phyloP scores from a whole-genome alignment of 495 filamentous ascomycete species.

The Penicillium samsonianum region DNA sequence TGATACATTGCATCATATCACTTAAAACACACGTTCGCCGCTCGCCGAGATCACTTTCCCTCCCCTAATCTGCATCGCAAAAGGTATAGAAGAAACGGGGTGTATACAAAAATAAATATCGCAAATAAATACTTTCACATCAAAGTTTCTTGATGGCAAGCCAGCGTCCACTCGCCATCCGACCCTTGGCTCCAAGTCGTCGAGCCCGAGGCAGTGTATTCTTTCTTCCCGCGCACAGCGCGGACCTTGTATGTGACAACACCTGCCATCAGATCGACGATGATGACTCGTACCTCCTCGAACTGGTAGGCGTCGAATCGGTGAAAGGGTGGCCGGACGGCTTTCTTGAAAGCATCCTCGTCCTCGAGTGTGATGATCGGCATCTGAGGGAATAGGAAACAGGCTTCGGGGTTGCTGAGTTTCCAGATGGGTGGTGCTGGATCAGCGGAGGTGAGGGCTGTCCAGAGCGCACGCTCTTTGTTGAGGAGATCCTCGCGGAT shows the following conservation, averaged over 20 bases:
- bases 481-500: slow-evolving; percentile 44
- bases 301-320: slow-evolving; percentile 46
- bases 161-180: slow-evolving; percentile 48
- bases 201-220: slow-evolving; percentile 37
- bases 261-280: slow-evolving; percentile 51
- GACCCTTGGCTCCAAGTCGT: slow-evolving; percentile 49
- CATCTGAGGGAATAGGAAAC: slow-evolving; percentile 43
- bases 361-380: slow-evolving; percentile 39
- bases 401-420: slow-evolving; percentile 38
- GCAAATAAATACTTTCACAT: slow-evolving; percentile 16
- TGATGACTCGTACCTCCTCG: slow-evolving; percentile 40
- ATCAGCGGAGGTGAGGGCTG: slow-evolving; percentile 46
- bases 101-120: neutral
- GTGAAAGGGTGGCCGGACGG: slow-evolving; percentile 43
- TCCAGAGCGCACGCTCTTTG: slow-evolving; percentile 47
- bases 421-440: slow-evolving; percentile 43
- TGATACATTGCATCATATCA: slow-evolving; percentile 22
- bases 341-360: slow-evolving; percentile 27
- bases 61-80: neutral
- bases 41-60: slow-evolving; percentile 1
- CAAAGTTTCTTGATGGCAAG: slow-evolving; percentile 42
- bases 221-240: slow-evolving; percentile 28
- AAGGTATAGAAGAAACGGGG: neutral
- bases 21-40: slow-evolving; percentile 14
- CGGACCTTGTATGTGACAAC: slow-evolving; percentile 41